These are phyloP conservation scores for Hypholoma fasciculare DNA, from an alignment of 768 basidiomycete species.

Conservation along the genomic window DNA sequence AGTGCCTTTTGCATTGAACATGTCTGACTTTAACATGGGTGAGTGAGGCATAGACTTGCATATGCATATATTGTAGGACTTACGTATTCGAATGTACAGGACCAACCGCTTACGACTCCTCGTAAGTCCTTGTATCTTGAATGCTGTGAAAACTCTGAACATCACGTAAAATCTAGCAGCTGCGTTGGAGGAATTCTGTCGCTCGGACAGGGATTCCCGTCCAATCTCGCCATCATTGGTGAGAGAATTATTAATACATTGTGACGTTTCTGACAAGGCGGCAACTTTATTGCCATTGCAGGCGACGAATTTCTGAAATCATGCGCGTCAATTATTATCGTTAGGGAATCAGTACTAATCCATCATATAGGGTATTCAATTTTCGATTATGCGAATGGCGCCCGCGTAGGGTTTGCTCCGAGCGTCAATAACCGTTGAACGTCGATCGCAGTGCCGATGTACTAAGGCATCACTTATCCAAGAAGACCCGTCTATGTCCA, in stretches of 20 bases:
- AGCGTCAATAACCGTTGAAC: slow-evolving; percentile 46
- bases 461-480: not conserved
- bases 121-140: slow-evolving; percentile 17
- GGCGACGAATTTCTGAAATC: slow-evolving; percentile 68
- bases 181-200: slow-evolving; percentile 60
- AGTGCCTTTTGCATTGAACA: slow-evolving; percentile 39
- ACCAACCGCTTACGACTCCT: slow-evolving; percentile 17
- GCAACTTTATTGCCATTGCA: slow-evolving; percentile 13
- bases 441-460: not conserved
- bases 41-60: not conserved
- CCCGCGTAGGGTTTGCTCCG: slow-evolving; percentile 56
- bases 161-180: slow-evolving; percentile 28
- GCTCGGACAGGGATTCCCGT: slow-evolving; percentile 43
- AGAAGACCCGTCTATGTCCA: not conserved
- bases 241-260: slow-evolving; percentile 5
- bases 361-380: slow-evolving; percentile 51
- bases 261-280: not conserved
- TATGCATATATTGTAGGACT: not conserved
- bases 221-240: slow-evolving; percentile 61
- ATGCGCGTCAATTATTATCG: slow-evolving; percentile 38
- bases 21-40: slow-evolving; percentile 60
- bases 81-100: slow-evolving; percentile 17
- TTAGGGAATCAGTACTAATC: not conserved
- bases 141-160: not conserved
- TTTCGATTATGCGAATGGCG: slow-evolving; percentile 57